Percentiles rank a stretch among this genome's conserved stretches.
These are phyloP conservation scores for Lentinula aciculospora DNA, from an alignment of 768 basidiomycete species.

Conservation along the genomic window DNA sequence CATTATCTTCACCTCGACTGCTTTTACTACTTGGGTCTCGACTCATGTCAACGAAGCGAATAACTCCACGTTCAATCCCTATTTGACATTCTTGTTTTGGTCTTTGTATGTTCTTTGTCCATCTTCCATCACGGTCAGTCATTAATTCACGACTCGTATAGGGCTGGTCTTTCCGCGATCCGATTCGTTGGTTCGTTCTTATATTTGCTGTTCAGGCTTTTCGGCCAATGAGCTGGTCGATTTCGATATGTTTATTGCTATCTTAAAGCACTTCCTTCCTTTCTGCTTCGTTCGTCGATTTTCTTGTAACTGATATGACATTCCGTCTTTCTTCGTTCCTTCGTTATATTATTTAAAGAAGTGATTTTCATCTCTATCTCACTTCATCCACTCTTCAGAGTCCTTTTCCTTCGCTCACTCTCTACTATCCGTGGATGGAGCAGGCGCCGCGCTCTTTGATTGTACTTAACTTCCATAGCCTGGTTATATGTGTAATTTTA, in stretches of 20 bases:
- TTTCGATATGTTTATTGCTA: background rate
- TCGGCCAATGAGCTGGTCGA: slow-evolving; percentile 30
- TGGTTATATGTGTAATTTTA: background rate
- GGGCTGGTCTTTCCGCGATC: slow-evolving; percentile 74
- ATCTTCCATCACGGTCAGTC: background rate
- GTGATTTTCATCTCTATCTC: background rate
- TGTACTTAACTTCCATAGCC: background rate
- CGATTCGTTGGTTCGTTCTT: slow-evolving; percentile 76
- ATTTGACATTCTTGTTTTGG: slow-evolving; percentile 77
- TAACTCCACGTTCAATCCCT: slow-evolving; percentile 77
- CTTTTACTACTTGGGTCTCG: slow-evolving; percentile 71
- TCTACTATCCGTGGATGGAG: background rate
- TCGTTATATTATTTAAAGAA: background rate
- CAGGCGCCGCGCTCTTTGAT: background rate
- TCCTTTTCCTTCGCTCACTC: background rate
- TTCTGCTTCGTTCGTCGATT: background rate
- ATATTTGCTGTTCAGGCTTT: slow-evolving; percentile 73
- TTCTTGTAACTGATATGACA: background rate
- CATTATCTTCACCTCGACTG: slow-evolving; percentile 68
- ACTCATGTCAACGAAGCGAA: slow-evolving; percentile 44
- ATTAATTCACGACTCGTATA: slow-evolving; percentile 20
- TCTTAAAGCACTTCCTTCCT: background rate
- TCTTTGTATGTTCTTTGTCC: slow-evolving; percentile 31
- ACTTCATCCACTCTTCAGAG: background rate
- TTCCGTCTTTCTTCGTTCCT: background rate